phyloP scores from a whole-genome alignment of 1,139 yeast species.

The Petasospora fabianii region DNA sequence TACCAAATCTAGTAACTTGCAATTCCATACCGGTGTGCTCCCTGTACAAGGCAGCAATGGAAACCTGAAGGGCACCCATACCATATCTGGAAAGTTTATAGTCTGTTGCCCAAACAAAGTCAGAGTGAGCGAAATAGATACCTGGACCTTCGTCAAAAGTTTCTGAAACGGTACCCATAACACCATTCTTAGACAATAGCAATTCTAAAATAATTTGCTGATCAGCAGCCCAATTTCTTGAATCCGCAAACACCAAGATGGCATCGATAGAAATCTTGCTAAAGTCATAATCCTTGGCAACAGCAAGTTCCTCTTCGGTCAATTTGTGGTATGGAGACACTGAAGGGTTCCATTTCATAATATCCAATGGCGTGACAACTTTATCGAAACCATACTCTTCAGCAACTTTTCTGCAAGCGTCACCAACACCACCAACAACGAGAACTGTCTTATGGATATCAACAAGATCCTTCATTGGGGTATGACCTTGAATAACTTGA shows the following conservation, averaged over 20 bases:
- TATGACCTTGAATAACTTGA: conserved; percentile 85
- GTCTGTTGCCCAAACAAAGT: conserved; percentile 86
- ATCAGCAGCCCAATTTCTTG: conserved; percentile 88
- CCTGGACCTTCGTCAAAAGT: conserved; percentile 75
- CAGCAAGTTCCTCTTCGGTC: conserved; percentile 61
- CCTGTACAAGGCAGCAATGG: conserved; percentile 74
- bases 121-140: conserved; percentile 83
- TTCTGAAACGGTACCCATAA: conserved; percentile 73
- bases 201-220: conserved; percentile 82
- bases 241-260: conserved; percentile 75
- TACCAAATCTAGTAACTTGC: conserved; percentile 75
- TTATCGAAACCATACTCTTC: conserved; percentile 72
- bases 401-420: conserved; percentile 77
- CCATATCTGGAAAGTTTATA: conserved; percentile 78
- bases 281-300: conserved; percentile 61
- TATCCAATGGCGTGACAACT: conserved; percentile 74
- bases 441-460: conserved; percentile 63
- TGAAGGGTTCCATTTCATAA: conserved; percentile 81
- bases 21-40: conserved; percentile 79
- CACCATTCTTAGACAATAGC: conserved; percentile 68
- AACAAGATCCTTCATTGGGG: conserved; percentile 81
- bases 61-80: conserved; percentile 86
- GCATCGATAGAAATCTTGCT: conserved; percentile 62
- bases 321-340: conserved; percentile 77
- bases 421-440: conserved; percentile 83